Conservation (phyloP, 1,139 yeast species). For the Candida gigantensis region DNA sequence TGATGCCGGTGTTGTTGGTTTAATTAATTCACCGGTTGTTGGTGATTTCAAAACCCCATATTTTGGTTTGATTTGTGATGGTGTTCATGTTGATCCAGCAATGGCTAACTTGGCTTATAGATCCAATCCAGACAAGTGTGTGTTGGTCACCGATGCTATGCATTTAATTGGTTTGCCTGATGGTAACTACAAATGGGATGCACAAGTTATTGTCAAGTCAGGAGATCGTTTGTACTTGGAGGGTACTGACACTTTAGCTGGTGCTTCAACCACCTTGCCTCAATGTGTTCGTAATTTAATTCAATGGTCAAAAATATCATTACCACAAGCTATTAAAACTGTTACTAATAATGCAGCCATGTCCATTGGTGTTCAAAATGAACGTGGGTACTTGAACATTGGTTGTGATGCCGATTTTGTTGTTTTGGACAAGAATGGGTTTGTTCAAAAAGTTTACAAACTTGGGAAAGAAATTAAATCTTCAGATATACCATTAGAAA, state of each 20-base stretch:
- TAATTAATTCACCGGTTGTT: constrained; percentile 44
- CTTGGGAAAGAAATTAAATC: constrained; percentile 41
- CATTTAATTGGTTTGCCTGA: constrained; percentile 54
- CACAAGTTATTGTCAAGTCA: constrained; percentile 48
- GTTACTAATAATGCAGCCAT: constrained; percentile 60
- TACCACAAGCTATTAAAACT: constrained; percentile 57
- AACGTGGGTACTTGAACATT: constrained; percentile 52
- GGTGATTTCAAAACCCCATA: constrained; percentile 50
- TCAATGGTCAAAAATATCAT: constrained; percentile 51
- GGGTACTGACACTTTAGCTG: constrained; percentile 64
- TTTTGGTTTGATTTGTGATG: constrained; percentile 63
- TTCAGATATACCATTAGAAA: constrained; percentile 14
- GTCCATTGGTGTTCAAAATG: constrained; percentile 44
- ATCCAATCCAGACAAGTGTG: constrained; percentile 55
- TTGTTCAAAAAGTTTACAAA: constrained; percentile 52
- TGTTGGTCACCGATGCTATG: constrained; percentile 66
- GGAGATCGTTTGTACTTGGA: constrained; percentile 51
- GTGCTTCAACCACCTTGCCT: constrained; percentile 60
- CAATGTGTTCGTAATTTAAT: constrained; percentile 56
- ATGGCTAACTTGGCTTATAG: constrained; percentile 56
- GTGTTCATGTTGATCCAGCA: constrained; percentile 63
- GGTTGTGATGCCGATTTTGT: constrained; percentile 66
- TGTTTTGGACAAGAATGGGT: constrained; percentile 47
- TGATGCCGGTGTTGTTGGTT: constrained; percentile 60
- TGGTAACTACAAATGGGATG: constrained; percentile 53